Evolutionary conservation across 2,329 filamentous ascomycete genomes (phyloP), one percentile per base, ranked within the genome.

Genomic region (Pestalotiopsis sp.): DNA sequence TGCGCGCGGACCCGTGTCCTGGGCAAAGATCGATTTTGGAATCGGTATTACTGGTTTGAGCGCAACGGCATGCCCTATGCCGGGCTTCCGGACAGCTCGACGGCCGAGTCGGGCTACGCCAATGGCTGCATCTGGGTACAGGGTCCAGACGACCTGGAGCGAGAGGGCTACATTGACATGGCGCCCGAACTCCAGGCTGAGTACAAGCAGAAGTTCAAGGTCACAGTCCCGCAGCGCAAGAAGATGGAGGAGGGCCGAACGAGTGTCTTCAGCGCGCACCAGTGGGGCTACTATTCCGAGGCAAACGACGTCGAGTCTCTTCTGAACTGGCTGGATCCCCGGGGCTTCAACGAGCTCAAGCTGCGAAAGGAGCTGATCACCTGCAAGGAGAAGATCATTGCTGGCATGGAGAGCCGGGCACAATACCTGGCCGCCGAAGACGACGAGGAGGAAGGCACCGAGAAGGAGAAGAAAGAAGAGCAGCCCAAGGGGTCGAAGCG

Each of bases 41-140:
- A 99, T 80, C 90, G 95, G 66, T 99, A 98, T 81, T 98, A 97
- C 85, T 99, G 96, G 95, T 98, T 98, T 79, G 96, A 99, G 81
- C 92, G 95, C 71, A 99, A 98, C 76, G 96, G 95, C 27, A 98
- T 98, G 95, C 96, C 96, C 0, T 97, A 95, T 76, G 94, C 88
- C 39, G 96, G 96, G 4, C 86, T 98, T 67, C 95, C 95, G 0
- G 89, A 88, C 72, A 97, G 94, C 79, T 98, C 95, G 17, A 98
- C 95, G 1, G 92, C 94, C 1, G 86, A 90, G 60, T 94, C 95
- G 25, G 91, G 89, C 9, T 99, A 98, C 77, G 95, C 95, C 55
- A 99, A 98, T 78, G 96, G 94, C 9, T 93, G 95, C 69, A 87
- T 99, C 68, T 99, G 96, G 96, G 91, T 99, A 14, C 96, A 99